Percentiles rank a stretch among this genome's conserved stretches.
Conservation (phyloP, 768 basidiomycete genomes). For the Tylopilus subfusipes region DNA sequence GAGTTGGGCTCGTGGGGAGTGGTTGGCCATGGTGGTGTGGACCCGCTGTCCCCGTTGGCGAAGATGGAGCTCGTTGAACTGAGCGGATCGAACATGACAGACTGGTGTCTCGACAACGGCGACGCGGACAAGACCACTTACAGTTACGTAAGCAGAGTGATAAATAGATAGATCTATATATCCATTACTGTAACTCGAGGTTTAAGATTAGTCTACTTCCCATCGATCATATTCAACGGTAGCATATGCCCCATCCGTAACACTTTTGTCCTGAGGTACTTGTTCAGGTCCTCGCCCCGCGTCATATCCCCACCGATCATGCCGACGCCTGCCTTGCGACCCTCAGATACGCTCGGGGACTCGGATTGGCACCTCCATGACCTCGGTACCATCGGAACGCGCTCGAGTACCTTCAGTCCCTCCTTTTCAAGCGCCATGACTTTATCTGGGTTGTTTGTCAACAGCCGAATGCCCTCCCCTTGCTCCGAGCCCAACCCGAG, state of each 20-base stretch:
- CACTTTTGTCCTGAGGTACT: constrained; percentile 95
- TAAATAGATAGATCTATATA: neutral
- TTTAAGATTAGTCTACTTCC: neutral
- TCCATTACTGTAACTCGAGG: neutral
- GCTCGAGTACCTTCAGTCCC: constrained; percentile 73
- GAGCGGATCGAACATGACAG: constrained; percentile 70
- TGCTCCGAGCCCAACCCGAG: constrained; percentile 64
- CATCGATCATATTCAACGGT: constrained; percentile 38
- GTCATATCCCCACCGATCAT: constrained; percentile 77
- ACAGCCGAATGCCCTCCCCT: constrained; percentile 62
- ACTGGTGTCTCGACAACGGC: neutral
- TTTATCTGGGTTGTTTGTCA: constrained; percentile 99
- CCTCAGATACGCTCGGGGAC: constrained; percentile 15
- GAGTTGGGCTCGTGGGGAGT: constrained; percentile 72
- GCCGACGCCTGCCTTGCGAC: constrained; percentile 60
- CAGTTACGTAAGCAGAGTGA: constrained; percentile 14
- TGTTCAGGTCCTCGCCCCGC: constrained; percentile 84
- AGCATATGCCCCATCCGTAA: constrained; percentile 95
- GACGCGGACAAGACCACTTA: neutral
- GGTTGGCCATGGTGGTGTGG: constrained; percentile 72
- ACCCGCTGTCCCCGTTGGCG: constrained; percentile 44
- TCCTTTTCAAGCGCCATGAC: constrained; percentile 83
- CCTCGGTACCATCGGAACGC: constrained; percentile 92
- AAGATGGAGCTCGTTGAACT: constrained; percentile 52
- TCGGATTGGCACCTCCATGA: constrained; percentile 58